phyloP scores from a whole-genome alignment of 2,329 filamentous ascomycete genomes.

The Aotearoamyces nothofagi region DNA sequence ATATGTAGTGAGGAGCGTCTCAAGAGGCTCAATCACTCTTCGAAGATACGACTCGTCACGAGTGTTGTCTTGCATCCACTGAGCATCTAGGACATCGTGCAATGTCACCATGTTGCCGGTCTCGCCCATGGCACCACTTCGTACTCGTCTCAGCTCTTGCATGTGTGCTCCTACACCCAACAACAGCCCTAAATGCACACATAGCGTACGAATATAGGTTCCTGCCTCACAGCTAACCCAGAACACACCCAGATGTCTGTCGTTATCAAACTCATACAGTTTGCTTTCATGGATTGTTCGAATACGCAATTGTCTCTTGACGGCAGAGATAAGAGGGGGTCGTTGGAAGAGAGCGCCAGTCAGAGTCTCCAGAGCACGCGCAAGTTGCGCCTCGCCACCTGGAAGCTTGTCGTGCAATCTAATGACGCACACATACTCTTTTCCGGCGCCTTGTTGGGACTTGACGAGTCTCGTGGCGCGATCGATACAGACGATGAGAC shows the following conservation, averaged over 20 bases:
- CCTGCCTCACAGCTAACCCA: conserved; percentile 99
- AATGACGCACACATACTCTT: conserved; percentile 96
- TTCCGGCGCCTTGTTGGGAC: conserved; percentile 96
- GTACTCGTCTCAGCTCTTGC: conserved; percentile 91
- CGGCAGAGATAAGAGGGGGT: conserved; percentile 90
- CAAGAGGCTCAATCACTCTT: conserved; percentile 79
- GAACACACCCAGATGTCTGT: conserved; percentile 92
- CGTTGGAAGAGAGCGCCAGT: conserved; percentile 96
- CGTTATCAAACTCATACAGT: conserved; percentile 95
- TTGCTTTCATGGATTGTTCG: conserved; percentile 97
- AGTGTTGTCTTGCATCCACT: conserved; percentile 93
- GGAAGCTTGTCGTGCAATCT: conserved; percentile 90
- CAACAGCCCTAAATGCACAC: conserved; percentile 72
- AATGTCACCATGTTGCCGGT: conserved; percentile 78
- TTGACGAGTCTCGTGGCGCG: conserved; percentile 95
- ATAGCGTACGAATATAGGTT: conserved; percentile 96
- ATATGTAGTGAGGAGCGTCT: conserved; percentile 82
- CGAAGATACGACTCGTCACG: conserved; percentile 87
- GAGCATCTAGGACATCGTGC: conserved; percentile 89
- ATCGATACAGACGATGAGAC: conserved; percentile 89
- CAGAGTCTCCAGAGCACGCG: conserved; percentile 84
- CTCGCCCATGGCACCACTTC: conserved; percentile 92
- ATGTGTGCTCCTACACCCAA: conserved; percentile 86
- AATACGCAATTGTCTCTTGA: conserved; percentile 97
- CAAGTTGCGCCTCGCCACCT: conserved; percentile 84